Percentiles rank a stretch among this genome's conserved stretches.
Conservation (phyloP, 1,139 yeast species). For the Magnusiomyces tetraspermus region DNA sequence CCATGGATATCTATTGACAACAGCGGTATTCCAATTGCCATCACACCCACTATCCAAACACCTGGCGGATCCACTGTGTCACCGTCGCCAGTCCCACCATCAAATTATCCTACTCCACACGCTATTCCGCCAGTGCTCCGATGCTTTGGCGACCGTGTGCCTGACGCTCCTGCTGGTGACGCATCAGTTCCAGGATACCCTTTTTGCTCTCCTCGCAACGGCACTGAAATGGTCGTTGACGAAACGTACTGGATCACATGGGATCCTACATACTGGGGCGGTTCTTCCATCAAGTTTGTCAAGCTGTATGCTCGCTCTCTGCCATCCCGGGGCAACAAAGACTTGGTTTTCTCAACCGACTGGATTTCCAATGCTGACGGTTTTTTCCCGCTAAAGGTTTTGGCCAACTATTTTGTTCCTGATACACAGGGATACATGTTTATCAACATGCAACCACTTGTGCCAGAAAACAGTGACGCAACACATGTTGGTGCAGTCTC, state of each 20-base stretch:
- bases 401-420: conserved; percentile 25
- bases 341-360: conserved; percentile 29
- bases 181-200: conserved; percentile 28
- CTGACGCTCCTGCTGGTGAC: conserved; percentile 17
- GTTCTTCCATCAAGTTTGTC: conserved; percentile 30
- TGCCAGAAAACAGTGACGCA: conserved; percentile 30
- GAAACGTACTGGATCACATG: conserved; percentile 40
- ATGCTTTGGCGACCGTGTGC: conserved; percentile 35
- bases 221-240: conserved; percentile 37
- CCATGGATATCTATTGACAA: conserved; percentile 35
- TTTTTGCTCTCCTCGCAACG: conserved; percentile 35
- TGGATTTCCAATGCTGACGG: conserved; percentile 33
- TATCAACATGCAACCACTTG: conserved; percentile 34
- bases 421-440: conserved; percentile 31
- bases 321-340: conserved; percentile 27
- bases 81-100: conserved; percentile 34
- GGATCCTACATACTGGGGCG: conserved; percentile 38
- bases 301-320: conserved; percentile 30
- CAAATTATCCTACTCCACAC: conserved; percentile 28
- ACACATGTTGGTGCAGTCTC: conserved; percentile 31
- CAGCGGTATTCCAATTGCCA: conserved; percentile 34
- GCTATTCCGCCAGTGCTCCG: conserved; percentile 36
- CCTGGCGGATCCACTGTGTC: conserved; percentile 27
- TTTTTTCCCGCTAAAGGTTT: conserved; percentile 32
- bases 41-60: conserved; percentile 32